Conservation (phyloP, 768 basidiomycete species). For the Mycena rebaudengoi region DNA sequence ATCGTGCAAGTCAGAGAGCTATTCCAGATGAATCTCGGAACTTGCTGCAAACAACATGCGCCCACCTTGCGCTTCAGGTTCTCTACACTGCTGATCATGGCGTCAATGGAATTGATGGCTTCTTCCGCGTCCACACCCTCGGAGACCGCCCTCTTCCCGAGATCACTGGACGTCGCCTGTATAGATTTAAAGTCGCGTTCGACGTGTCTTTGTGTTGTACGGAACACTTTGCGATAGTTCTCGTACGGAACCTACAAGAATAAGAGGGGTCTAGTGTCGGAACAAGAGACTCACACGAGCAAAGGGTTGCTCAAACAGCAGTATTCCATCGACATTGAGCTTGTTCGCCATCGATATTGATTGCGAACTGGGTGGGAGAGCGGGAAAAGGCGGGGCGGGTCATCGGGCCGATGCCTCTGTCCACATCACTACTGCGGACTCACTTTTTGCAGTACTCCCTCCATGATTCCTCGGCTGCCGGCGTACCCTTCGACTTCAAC, state of each 20-base stretch:
- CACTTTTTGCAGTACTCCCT: too few species aligned
- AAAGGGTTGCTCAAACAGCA: conserved; percentile 89
- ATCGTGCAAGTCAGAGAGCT: conserved; percentile 60
- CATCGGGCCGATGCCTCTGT: too few species aligned
- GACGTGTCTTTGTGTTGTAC: conserved; percentile 80
- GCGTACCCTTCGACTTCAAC: conserved; percentile 61
- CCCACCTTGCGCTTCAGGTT: conserved; percentile 89
- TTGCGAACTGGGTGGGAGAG: not conserved
- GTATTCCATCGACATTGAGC: conserved; percentile 73
- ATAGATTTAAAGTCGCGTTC: conserved; percentile 79
- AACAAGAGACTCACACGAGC: conserved; percentile 58
- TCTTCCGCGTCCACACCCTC: conserved; percentile 56
- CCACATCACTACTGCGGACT: too few species aligned
- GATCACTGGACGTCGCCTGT: conserved; percentile 64
- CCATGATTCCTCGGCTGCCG: conserved; percentile 45
- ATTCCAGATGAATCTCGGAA: not conserved
- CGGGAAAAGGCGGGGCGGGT: not conserved
- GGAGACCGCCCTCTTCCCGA: conserved; percentile 55
- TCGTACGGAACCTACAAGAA: conserved; percentile 84
- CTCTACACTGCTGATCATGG: conserved; percentile 79
- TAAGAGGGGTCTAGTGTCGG: not conserved
- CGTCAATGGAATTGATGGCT: conserved; percentile 68
- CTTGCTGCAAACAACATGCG: conserved; percentile 1
- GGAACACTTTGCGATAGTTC: conserved; percentile 88
- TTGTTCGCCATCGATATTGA: conserved; percentile 54